Evolutionary conservation across 805 yeast genomes (phyloP).

Genomic region (Barnettozyma pratensis): DNA sequence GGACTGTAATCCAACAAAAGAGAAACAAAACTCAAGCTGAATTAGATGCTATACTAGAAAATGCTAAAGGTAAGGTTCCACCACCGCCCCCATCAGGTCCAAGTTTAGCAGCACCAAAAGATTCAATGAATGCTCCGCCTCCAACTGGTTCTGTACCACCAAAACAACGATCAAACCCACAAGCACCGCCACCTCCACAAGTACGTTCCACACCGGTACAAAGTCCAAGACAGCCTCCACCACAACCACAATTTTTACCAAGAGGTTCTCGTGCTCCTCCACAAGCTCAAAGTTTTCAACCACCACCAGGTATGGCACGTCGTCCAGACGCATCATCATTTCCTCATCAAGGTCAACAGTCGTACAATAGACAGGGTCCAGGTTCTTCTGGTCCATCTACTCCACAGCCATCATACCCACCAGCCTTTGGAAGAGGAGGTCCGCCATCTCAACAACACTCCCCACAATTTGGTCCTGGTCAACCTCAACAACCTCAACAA

Average conservation of each 20-base stretch:
- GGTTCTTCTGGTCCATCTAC: neutral
- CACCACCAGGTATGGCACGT: neutral
- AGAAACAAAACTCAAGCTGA: neutral
- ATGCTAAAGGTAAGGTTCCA: neutral
- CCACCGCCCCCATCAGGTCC: conserved; percentile 2
- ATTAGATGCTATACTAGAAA: neutral
- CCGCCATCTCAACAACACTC: neutral
- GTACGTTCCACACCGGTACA: neutral
- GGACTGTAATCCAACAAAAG: neutral
- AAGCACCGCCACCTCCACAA: neutral
- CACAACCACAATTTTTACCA: neutral
- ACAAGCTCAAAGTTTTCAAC: conserved; percentile 1
- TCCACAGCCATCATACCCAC: neutral
- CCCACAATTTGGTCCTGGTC: neutral
- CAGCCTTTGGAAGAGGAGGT: neutral
- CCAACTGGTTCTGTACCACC: neutral
- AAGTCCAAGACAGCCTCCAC: neutral
- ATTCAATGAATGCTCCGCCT: neutral
- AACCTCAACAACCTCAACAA: neutral
- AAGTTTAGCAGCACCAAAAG: neutral
- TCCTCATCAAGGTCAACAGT: neutral
- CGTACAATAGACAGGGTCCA: neutral
- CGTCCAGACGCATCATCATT: neutral
- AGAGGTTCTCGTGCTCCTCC: neutral
- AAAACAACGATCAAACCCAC: neutral